Conservation (phyloP, 352 stramenopile species). For the Phytophthora cactorum region DNA sequence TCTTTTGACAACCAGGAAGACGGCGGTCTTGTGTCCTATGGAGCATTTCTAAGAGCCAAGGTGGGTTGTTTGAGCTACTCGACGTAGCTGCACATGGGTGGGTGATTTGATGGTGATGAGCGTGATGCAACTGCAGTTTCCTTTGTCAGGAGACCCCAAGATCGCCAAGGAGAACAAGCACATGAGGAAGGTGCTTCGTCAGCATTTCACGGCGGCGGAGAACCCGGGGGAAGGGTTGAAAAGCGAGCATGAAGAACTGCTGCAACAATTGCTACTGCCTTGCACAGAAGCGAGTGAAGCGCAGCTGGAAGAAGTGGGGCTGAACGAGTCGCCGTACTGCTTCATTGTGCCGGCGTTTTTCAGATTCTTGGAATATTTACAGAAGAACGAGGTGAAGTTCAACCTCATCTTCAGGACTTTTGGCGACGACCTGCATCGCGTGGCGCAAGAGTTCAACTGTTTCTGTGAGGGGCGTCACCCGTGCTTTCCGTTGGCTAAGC, state of each 20-base stretch:
- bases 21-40: slow-evolving; percentile 53
- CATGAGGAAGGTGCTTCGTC: slow-evolving; percentile 61
- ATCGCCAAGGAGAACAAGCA: slow-evolving; percentile 66
- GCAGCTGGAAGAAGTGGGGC: slow-evolving; percentile 34
- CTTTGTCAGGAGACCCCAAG: slow-evolving; percentile 51
- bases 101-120: slow-evolving; percentile 5
- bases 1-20: neutral
- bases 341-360: slow-evolving; percentile 82
- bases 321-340: slow-evolving; percentile 52
- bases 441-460: slow-evolving; percentile 79
- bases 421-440: slow-evolving; percentile 68
- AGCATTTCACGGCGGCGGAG: slow-evolving; percentile 64
- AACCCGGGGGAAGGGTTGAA: slow-evolving; percentile 57
- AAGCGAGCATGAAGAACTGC: slow-evolving; percentile 48
- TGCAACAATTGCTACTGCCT: slow-evolving; percentile 58
- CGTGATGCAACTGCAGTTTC: slow-evolving; percentile 45
- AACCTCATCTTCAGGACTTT: slow-evolving; percentile 85
- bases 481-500: slow-evolving; percentile 47
- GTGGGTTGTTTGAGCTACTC: slow-evolving; percentile 27
- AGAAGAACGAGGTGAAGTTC: slow-evolving; percentile 52
- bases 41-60: slow-evolving; percentile 64
- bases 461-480: slow-evolving; percentile 77
- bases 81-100: neutral
- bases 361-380: slow-evolving; percentile 54
- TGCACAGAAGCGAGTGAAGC: slow-evolving; percentile 13